A percentile compares a stretch with the other conserved stretches of the same genome.
Evolutionary conservation across 129 eudicot species (phyloP).

Genomic region (Tanacetum coccineum): DNA sequence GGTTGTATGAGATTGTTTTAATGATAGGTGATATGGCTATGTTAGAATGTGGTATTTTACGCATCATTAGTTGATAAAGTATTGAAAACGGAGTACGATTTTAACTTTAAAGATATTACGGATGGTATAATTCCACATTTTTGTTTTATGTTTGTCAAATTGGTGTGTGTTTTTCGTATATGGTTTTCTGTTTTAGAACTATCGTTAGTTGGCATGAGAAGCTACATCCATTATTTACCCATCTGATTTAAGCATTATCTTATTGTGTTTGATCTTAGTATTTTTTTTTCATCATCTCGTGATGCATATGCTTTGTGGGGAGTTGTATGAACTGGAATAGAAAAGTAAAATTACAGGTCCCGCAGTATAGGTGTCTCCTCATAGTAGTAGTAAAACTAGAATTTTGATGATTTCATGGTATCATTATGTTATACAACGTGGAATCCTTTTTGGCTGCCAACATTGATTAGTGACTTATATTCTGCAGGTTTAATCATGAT

Average conservation of each 20-base stretch:
- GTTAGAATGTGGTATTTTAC: too few relatives aligned
- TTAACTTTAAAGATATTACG: too few relatives aligned
- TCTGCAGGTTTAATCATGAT: conserved; percentile 47
- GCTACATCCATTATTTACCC: not conserved
- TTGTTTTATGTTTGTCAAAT: not conserved
- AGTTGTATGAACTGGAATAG: too few relatives aligned
- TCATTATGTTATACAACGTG: conserved; percentile 11
- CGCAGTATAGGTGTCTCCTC: conserved; percentile 10
- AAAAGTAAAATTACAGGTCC: too few relatives aligned
- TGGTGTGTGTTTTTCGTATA: not conserved
- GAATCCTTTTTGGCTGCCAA: conserved; percentile 13
- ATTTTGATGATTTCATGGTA: not conserved
- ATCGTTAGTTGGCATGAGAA: too few relatives aligned
- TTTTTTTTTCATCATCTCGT: conserved; percentile 2
- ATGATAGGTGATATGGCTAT: too few relatives aligned
- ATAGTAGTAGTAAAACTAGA: not conserved
- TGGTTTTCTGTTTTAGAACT: not conserved
- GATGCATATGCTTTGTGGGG: conserved; percentile 2
- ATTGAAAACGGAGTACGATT: too few relatives aligned
- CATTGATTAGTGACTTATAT: conserved; percentile 19
- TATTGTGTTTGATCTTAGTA: not conserved
- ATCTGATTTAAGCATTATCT: conserved; percentile 1
- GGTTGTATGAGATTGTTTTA: too few relatives aligned
- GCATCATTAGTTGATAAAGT: too few relatives aligned
- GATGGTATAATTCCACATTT: not conserved